Conservation (phyloP, 2,329 filamentous ascomycete genomes). For the Paradendryphiella salina region DNA sequence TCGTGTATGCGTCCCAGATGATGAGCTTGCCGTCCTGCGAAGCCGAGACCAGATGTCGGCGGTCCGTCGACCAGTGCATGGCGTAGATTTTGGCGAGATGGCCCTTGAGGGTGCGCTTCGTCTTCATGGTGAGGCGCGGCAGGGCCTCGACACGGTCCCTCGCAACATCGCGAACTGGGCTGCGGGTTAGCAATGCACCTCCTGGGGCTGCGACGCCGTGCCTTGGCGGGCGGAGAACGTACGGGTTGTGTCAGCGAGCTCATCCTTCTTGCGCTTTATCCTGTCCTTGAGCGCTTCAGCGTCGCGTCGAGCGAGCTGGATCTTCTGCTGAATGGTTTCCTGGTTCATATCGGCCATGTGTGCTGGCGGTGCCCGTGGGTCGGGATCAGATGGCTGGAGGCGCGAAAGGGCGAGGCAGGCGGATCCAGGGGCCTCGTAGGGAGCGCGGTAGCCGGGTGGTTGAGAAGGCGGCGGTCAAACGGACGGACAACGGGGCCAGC, state of each 20-base stretch:
- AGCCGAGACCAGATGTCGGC: conserved; percentile 93
- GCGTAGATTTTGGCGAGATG: conserved; percentile 99
- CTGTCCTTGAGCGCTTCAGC: conserved; percentile 96
- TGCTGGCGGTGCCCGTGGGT: conserved; percentile 12
- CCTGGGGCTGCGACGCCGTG: neutral
- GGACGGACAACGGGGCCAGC: conserved; percentile 17
- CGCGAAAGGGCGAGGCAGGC: conserved; percentile 31
- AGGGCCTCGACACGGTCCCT: conserved; percentile 90
- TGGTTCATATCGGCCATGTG: conserved; percentile 55
- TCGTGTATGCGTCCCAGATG: conserved; percentile 99
- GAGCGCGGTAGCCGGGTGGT: conserved; percentile 34
- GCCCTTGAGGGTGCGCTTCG: conserved; percentile 93
- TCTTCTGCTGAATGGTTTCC: conserved; percentile 61
- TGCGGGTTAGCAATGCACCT: conserved; percentile 29
- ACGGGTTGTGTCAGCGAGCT: conserved; percentile 97
- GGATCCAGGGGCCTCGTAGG: conserved; percentile 44
- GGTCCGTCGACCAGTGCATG: conserved; percentile 99
- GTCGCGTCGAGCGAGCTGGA: conserved; percentile 97
- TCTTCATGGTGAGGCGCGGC: conserved; percentile 94
- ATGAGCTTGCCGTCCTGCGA: conserved; percentile 99
- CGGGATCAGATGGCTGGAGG: conserved; percentile 17
- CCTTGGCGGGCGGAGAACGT: conserved; percentile 52
- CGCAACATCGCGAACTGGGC: conserved; percentile 84
- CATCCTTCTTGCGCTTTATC: conserved; percentile 99
- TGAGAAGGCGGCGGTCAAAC: conserved; percentile 18